Conservation (phyloP, 495 filamentous ascomycete genomes). For the Talaromyces ruber region DNA sequence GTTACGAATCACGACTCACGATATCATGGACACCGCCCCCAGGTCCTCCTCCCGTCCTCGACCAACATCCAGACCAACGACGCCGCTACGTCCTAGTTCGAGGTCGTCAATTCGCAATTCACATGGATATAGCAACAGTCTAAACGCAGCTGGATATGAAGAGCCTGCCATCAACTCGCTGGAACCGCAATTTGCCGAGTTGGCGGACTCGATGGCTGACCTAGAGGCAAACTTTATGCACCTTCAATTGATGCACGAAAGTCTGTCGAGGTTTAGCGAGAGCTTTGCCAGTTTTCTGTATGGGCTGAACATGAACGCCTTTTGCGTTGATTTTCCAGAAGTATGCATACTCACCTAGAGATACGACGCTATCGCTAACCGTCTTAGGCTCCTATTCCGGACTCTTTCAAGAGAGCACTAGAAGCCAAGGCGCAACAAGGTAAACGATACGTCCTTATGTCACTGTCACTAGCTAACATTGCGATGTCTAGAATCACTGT, state of each 20-base stretch:
- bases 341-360: slow-evolving; percentile 28
- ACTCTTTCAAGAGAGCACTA: slow-evolving; percentile 65
- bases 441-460: slow-evolving; percentile 10
- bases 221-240: slow-evolving; percentile 97
- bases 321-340: slow-evolving; percentile 97
- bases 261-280: slow-evolving; percentile 86
- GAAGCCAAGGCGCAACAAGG: slow-evolving; percentile 42
- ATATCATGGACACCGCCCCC: slow-evolving; percentile 25
- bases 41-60: slow-evolving; percentile 34
- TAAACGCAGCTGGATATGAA: slow-evolving; percentile 35
- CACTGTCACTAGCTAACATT: background rate
- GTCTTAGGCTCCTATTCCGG: slow-evolving; percentile 52
- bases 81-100: slow-evolving; percentile 85
- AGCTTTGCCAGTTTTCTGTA: slow-evolving; percentile 94
- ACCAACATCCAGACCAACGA: slow-evolving; percentile 72
- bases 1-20: background rate
- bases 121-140: slow-evolving; percentile 42
- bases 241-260: slow-evolving; percentile 95
- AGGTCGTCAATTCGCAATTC: slow-evolving; percentile 76
- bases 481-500: background rate
- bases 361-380: slow-evolving; percentile 5
- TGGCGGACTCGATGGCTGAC: slow-evolving; percentile 90
- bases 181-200: slow-evolving; percentile 84
- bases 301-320: slow-evolving; percentile 96
- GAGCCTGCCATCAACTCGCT: slow-evolving; percentile 72